Evolutionary conservation across 1,139 yeast genomes (phyloP).

Genomic region (Magnusiomyces fungicola): DNA sequence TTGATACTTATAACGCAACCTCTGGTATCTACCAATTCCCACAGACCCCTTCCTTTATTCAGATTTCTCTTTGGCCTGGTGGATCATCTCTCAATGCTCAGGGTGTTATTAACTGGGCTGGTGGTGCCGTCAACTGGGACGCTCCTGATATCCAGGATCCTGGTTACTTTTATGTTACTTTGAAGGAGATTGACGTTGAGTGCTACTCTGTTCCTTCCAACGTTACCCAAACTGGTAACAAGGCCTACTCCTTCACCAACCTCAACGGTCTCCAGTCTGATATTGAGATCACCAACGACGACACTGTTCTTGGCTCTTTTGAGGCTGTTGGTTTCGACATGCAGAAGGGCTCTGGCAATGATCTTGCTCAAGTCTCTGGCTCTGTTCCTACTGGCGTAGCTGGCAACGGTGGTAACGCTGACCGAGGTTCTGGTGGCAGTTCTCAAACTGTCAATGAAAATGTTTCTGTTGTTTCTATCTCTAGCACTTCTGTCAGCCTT

Average conservation of each 20-base stretch:
- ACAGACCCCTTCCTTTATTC: slow-evolving; percentile 86
- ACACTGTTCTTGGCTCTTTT: slow-evolving; percentile 50
- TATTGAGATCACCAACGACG: slow-evolving; percentile 52
- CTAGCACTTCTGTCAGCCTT: slow-evolving; percentile 8
- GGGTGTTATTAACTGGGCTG: slow-evolving; percentile 93
- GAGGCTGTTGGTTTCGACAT: slow-evolving; percentile 65
- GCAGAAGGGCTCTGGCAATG: slow-evolving; percentile 25
- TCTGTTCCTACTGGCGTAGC: slow-evolving; percentile 4
- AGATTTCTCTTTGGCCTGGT: slow-evolving; percentile 90
- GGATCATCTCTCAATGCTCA: slow-evolving; percentile 55
- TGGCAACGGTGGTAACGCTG: slow-evolving; percentile 2
- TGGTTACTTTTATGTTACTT: slow-evolving; percentile 69
- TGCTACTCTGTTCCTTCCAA: slow-evolving; percentile 65
- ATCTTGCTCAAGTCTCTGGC: slow-evolving; percentile 6
- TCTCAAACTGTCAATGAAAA: slow-evolving; percentile 10
- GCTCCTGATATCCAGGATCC: slow-evolving; percentile 60
- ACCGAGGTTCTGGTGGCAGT: neutral
- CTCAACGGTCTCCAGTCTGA: slow-evolving; percentile 41
- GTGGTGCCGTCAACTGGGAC: slow-evolving; percentile 82
- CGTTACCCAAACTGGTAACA: slow-evolving; percentile 40
- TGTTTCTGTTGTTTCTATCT: slow-evolving; percentile 16
- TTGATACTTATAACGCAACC: slow-evolving; percentile 65
- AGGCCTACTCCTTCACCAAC: slow-evolving; percentile 52
- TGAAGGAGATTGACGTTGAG: slow-evolving; percentile 52
- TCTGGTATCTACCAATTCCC: slow-evolving; percentile 57